phyloP scores from a whole-genome alignment of 202 grass and related monocot species.

The Musa balbisiana region DNA sequence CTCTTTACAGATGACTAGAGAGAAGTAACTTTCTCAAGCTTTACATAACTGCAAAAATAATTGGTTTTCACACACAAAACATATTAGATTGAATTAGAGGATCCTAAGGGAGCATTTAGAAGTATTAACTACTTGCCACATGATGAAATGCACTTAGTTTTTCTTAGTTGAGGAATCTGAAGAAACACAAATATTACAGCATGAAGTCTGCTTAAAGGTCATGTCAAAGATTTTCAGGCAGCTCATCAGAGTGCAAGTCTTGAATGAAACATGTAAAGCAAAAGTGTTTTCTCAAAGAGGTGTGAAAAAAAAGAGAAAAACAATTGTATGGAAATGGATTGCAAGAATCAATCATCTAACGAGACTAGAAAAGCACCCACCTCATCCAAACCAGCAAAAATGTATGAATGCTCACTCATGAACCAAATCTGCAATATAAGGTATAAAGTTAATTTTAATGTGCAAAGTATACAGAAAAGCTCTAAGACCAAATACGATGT shows the following conservation, averaged over 20 bases:
- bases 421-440: slow-evolving; percentile 61
- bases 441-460: slow-evolving; percentile 3
- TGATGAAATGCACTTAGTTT: too few species aligned
- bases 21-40: too few species aligned
- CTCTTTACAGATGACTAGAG: too few species aligned
- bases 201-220: not conserved
- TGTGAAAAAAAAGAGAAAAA: not conserved
- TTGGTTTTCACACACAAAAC: too few species aligned
- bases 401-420: slow-evolving; percentile 84
- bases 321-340: not conserved
- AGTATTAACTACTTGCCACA: too few species aligned
- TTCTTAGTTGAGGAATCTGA: not conserved
- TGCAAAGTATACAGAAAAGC: slow-evolving; percentile 15
- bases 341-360: not conserved
- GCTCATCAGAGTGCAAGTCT: not conserved
- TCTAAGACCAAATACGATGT: not conserved
- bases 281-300: too few species aligned
- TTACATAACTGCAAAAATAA: too few species aligned
- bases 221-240: not conserved
- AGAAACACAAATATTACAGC: not conserved
- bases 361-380: slow-evolving; percentile 20
- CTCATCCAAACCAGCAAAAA: slow-evolving; percentile 80
- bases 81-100: too few species aligned
- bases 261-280: slow-evolving; percentile 20
- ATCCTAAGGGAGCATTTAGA: too few species aligned